Percentiles rank a stretch among this genome's conserved stretches.
These are phyloP conservation scores for Morella rubra DNA, from an alignment of 306 rosid species.

Conservation along the genomic window DNA sequence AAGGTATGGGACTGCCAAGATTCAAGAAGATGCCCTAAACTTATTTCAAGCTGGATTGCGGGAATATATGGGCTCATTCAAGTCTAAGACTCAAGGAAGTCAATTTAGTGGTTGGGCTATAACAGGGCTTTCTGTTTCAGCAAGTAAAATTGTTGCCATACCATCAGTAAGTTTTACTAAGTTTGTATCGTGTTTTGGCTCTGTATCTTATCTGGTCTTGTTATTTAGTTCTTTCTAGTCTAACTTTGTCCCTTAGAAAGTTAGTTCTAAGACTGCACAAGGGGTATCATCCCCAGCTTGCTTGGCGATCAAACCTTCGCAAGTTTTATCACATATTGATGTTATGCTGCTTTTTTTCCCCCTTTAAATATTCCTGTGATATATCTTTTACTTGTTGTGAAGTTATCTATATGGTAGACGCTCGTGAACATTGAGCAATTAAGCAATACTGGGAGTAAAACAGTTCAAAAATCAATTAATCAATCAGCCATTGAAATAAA, in stretches of 20 bases:
- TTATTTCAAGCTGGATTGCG: constrained; percentile 85
- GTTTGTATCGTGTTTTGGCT: constrained; percentile 20
- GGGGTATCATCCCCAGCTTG: not conserved
- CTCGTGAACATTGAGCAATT: not conserved
- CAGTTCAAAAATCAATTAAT: not conserved
- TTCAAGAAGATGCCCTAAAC: constrained; percentile 89
- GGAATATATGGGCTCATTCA: constrained; percentile 55
- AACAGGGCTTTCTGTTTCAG: constrained; percentile 79
- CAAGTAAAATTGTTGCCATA: constrained; percentile 79
- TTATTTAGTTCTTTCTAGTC: constrained; percentile 17
- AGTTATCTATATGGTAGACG: not conserved
- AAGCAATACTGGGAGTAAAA: constrained; percentile 5
- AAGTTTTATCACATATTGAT: not conserved
- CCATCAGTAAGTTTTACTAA: constrained; percentile 74
- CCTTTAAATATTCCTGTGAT: not conserved
- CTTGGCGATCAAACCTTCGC: not conserved
- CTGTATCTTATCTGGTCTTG: constrained; percentile 17
- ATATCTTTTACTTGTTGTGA: not conserved
- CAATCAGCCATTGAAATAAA: not conserved
- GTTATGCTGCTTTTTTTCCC: not conserved
- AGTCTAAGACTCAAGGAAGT: constrained; percentile 43
- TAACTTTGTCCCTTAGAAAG: constrained; percentile 5
- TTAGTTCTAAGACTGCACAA: not conserved
- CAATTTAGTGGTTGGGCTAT: constrained; percentile 66
- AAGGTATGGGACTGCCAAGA: constrained; percentile 78